phyloP scores from a whole-genome alignment of 352 stramenopile species.

The Thalassiosira tumida region DNA sequence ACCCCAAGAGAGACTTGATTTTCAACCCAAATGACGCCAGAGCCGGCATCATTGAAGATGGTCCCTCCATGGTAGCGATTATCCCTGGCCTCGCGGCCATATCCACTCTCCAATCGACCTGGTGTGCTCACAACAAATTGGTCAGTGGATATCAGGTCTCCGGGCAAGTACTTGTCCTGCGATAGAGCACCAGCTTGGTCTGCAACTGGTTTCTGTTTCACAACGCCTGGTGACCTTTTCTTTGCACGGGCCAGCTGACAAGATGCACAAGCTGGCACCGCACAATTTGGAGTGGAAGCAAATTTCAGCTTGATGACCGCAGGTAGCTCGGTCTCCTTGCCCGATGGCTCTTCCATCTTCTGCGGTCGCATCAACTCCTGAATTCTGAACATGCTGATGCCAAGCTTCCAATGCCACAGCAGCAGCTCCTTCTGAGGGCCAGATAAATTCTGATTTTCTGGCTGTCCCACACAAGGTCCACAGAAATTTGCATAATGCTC shows the following conservation, averaged over 20 bases:
- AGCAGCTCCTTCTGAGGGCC: conserved; percentile 72
- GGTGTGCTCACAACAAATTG: conserved; percentile 50
- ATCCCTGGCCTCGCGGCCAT: conserved; percentile 64
- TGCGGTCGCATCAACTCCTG: conserved; percentile 52
- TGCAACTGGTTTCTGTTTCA: neutral
- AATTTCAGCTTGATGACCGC: conserved; percentile 10
- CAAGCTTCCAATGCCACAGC: conserved; percentile 72
- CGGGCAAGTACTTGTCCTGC: conserved; percentile 28
- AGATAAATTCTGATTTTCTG: conserved; percentile 79
- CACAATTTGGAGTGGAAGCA: neutral
- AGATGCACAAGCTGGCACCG: neutral
- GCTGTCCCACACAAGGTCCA: neutral
- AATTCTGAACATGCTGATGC: conserved; percentile 26
- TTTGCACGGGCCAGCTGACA: neutral
- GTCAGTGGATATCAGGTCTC: conserved; percentile 73
- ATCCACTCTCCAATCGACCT: conserved; percentile 61
- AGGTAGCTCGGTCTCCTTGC: neutral
- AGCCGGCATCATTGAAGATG: neutral
- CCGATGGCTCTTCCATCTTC: neutral
- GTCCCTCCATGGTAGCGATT: conserved; percentile 38
- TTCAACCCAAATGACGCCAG: neutral
- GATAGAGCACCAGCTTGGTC: neutral
- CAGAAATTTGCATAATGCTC: neutral
- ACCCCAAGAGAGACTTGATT: conserved; percentile 35
- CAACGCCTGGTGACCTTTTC: neutral